Evolutionary conservation across 768 basidiomycete species (phyloP).

Genomic region (Auricularia sp.): DNA sequence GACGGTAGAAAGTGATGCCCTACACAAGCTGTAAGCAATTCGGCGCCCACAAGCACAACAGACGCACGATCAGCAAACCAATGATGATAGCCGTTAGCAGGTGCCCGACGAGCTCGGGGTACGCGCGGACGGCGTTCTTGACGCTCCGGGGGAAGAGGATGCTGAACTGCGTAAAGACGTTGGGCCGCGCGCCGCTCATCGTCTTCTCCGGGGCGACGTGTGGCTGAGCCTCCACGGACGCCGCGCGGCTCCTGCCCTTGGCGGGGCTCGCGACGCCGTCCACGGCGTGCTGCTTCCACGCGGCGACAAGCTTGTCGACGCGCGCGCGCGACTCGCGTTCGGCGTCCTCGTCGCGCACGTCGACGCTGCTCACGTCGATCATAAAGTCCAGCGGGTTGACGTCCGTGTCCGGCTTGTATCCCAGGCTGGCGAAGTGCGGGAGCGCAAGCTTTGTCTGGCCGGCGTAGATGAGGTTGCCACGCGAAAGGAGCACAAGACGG

Average conservation of each 20-base stretch:
- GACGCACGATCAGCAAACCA: slow-evolving; percentile 11
- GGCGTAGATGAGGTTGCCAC: slow-evolving; percentile 32
- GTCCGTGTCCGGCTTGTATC: slow-evolving; percentile 20
- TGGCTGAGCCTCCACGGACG: neutral
- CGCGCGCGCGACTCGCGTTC: slow-evolving; percentile 10
- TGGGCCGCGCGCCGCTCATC: slow-evolving; percentile 8
- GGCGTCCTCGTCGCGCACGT: slow-evolving; percentile 27
- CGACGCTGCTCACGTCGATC: slow-evolving; percentile 31
- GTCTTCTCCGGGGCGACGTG: neutral
- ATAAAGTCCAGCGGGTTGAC: slow-evolving; percentile 36
- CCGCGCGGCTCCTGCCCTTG: neutral
- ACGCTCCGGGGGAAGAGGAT: slow-evolving; percentile 12
- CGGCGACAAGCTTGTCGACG: slow-evolving; percentile 22
- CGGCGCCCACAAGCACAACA: slow-evolving; percentile 18
- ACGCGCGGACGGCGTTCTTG: slow-evolving; percentile 16
- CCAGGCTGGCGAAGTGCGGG: slow-evolving; percentile 26
- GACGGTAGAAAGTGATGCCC: slow-evolving; percentile 29
- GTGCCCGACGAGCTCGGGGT: slow-evolving; percentile 16
- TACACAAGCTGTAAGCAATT: slow-evolving; percentile 3
- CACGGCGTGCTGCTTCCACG: slow-evolving; percentile 21
- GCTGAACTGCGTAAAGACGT: slow-evolving; percentile 11
- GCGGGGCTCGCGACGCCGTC: too few relatives aligned
- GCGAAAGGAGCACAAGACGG: slow-evolving; percentile 31
- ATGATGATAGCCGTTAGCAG: slow-evolving; percentile 14
- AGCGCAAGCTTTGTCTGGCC: slow-evolving; percentile 24